These are phyloP conservation scores for Boletellus sp. DNA, from an alignment of 768 basidiomycete species.

Conservation along the genomic window DNA sequence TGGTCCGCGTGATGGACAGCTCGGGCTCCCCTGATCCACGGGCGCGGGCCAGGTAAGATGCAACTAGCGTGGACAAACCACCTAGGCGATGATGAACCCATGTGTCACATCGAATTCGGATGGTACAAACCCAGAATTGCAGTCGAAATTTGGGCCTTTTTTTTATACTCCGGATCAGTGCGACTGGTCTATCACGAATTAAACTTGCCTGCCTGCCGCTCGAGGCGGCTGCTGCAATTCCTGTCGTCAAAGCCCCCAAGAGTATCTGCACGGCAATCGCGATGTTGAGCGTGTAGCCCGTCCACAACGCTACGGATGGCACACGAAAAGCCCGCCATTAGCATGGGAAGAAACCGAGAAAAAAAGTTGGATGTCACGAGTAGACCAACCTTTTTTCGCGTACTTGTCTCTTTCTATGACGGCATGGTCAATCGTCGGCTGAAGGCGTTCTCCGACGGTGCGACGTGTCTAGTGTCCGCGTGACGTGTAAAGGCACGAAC, in stretches of 20 bases:
- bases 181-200: not conserved
- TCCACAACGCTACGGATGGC: constrained; percentile 26
- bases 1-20: constrained; percentile 48
- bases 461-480: constrained; percentile 21
- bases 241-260: constrained; percentile 65
- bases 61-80: constrained; percentile 62
- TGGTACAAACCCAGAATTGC: constrained; percentile 36
- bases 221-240: constrained; percentile 48
- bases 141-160: constrained; percentile 37
- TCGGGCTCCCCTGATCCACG: constrained; percentile 73
- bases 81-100: constrained; percentile 33
- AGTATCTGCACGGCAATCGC: constrained; percentile 64
- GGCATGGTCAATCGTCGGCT: constrained; percentile 51
- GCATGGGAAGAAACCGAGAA: constrained; percentile 4
- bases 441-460: constrained; percentile 50
- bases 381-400: constrained; percentile 39
- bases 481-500: not conserved
- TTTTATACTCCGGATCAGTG: not conserved
- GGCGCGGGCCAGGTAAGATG: constrained; percentile 67
- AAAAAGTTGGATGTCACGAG: not conserved
- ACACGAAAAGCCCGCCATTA: constrained; percentile 1
- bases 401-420: constrained; percentile 44
- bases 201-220: constrained; percentile 39
- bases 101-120: not conserved
- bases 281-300: constrained; percentile 35